Evolutionary conservation across 148 eudicot species (phyloP), one percentile per base, ranked within the genome.

Genomic region (Oxyria digyna): DNA sequence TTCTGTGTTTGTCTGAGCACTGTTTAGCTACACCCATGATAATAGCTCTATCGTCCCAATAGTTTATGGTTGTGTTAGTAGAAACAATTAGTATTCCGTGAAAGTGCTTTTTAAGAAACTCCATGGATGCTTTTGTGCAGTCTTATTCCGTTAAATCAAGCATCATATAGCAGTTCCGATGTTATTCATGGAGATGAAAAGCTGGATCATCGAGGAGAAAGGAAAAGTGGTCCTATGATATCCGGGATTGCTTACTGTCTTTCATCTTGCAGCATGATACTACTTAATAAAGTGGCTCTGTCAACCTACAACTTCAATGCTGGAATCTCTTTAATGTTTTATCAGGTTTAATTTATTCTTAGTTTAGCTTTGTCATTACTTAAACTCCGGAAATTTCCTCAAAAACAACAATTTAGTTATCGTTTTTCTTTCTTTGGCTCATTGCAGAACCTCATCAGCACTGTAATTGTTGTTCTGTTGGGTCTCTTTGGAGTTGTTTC

Each of bases 261-360:
- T 74, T 84, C 96, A 20, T 90, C 96, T 55, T 90, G 96, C 73
- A 82, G 90, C 81, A 90, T 90, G 96, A 90, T 87, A 78, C 77
- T 90, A 76, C 79, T 90, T 75, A 90, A 90, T 76, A 90, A 90
- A 83, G 73, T 90, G 76, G 93, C 82, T 33, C 73, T 90, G 29
- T 90, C 96, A 69, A 82, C 88, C 70, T 90, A 85, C 71, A 76
- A 80, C 71, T 90, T 90, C 77, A 82, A 82, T 78, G 96, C 96
- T 41, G 96, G 96, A 74, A 81, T 90, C 48, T 84, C 96, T 15
- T 78, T 90, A 78, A 90, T 90, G 96, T 87, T 90, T 74, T 90
- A 90, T 79, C 96, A 90, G 93, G 96, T 89, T 65, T 70, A 12
- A 21, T 66, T 32, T 38, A 54, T 14, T 42, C 15, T 32, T 35